Evolutionary conservation across 208 protist genomes (phyloP).

Genomic region (Wallacemonas sp.): DNA sequence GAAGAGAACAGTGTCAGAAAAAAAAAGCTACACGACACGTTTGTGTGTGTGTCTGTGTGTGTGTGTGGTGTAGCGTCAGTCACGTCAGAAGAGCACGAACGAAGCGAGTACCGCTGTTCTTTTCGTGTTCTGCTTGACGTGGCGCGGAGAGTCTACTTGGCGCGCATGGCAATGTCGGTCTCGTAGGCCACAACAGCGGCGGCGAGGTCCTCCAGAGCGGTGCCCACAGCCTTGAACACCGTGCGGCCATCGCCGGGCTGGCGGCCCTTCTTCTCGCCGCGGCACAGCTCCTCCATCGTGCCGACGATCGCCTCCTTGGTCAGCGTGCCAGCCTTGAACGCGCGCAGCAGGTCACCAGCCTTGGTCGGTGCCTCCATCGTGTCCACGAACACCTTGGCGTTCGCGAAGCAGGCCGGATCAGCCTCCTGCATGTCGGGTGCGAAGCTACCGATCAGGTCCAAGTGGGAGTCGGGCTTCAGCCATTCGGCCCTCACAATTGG

Average conservation of each 20-base stretch:
- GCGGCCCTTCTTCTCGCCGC: slow-evolving; percentile 14
- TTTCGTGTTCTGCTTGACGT: not conserved
- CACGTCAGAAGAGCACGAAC: no score
- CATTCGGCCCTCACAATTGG: slow-evolving; percentile 10
- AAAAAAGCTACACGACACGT: no score
- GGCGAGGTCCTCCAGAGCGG: slow-evolving; percentile 19
- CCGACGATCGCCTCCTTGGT: slow-evolving; percentile 10
- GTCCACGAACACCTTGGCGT: slow-evolving; percentile 11
- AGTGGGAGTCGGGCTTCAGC: slow-evolving; percentile 16
- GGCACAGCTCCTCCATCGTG: slow-evolving; percentile 13
- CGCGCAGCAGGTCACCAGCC: slow-evolving; percentile 16
- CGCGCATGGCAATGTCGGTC: not conserved
- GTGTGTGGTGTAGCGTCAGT: no score
- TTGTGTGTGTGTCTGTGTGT: no score
- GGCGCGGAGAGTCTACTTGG: not conserved
- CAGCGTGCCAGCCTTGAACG: slow-evolving; percentile 22
- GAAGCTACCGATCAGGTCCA: slow-evolving; percentile 16
- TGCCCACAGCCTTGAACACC: slow-evolving; percentile 23
- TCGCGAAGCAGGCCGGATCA: slow-evolving; percentile 8
- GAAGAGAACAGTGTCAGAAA: no score
- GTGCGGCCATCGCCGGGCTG: slow-evolving; percentile 12
- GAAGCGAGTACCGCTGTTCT: no score
- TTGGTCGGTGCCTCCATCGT: slow-evolving; percentile 17
- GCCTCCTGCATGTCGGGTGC: slow-evolving; percentile 16
- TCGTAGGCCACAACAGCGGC: slow-evolving; percentile 17